phyloP scores from a whole-genome alignment of 495 filamentous ascomycete genomes.

The Terfezia claveryi region DNA sequence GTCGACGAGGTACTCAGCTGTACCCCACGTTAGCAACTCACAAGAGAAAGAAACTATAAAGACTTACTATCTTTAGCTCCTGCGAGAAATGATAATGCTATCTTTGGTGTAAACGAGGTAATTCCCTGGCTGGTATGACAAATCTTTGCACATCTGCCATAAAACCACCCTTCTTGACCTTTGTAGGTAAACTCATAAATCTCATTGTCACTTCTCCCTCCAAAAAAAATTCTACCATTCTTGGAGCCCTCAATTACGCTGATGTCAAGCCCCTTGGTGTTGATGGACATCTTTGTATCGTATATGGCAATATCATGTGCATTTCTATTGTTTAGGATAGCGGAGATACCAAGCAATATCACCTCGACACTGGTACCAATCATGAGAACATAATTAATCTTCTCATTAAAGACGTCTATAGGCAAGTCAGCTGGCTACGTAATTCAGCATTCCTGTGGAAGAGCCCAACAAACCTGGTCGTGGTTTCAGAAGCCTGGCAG shows the following conservation, averaged over 20 bases:
- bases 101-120: constrained; percentile 38
- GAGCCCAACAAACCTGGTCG: constrained; percentile 21
- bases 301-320: constrained; percentile 51
- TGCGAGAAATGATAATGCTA: constrained; percentile 11
- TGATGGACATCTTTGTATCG: constrained; percentile 58
- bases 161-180: constrained; percentile 79
- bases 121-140: constrained; percentile 69
- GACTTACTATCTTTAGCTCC: constrained; percentile 14
- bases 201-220: constrained; percentile 55
- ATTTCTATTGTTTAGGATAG: constrained; percentile 34
- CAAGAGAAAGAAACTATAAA: neutral
- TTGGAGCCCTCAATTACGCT: constrained; percentile 53
- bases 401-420: constrained; percentile 59
- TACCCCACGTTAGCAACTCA: constrained; percentile 2
- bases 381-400: constrained; percentile 68
- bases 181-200: constrained; percentile 89
- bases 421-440: neutral
- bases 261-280: constrained; percentile 48
- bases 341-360: constrained; percentile 57
- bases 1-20: constrained; percentile 40
- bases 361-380: constrained; percentile 71
- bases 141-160: constrained; percentile 53
- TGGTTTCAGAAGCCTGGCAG: constrained; percentile 62
- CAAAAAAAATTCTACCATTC: constrained; percentile 78
- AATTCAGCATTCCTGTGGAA: too few species aligned